phyloP scores from a whole-genome alignment of 2,329 filamentous ascomycete species.

The Knufia petricola region DNA sequence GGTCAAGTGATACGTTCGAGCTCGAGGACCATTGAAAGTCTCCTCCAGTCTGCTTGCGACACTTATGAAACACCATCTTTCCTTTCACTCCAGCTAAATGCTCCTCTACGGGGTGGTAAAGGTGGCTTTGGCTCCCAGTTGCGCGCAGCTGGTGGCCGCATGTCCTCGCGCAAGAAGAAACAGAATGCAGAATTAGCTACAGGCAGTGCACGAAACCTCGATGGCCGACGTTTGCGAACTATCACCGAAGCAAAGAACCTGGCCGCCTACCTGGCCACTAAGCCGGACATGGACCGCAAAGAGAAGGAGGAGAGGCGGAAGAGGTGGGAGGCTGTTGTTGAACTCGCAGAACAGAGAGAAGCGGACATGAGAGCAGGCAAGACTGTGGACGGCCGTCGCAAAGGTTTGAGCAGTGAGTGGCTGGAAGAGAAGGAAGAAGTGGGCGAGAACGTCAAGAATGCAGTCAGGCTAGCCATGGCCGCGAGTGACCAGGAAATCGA shows the following conservation, averaged over 20 bases:
- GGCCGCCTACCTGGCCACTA: conserved; percentile 88
- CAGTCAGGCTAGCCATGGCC: conserved; percentile 61
- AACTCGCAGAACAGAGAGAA: conserved; percentile 70
- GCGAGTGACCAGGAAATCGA: conserved; percentile 35
- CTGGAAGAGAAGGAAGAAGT: conserved; percentile 90
- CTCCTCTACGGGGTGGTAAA: conserved; percentile 81
- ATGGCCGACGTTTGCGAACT: conserved; percentile 79
- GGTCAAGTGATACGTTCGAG: conserved; percentile 58
- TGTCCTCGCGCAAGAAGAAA: conserved; percentile 85
- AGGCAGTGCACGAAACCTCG: conserved; percentile 83
- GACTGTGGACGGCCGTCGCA: conserved; percentile 44
- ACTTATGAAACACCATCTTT: conserved; percentile 35
- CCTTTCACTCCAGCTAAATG: conserved; percentile 69
- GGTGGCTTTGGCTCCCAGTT: conserved; percentile 96
- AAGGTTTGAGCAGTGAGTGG: conserved; percentile 69
- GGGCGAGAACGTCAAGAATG: conserved; percentile 70
- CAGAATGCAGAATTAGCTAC: conserved; percentile 49
- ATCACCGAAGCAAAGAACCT: conserved; percentile 92
- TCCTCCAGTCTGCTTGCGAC: neutral
- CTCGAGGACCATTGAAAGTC: conserved; percentile 49
- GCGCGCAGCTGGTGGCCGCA: conserved; percentile 90
- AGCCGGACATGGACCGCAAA: conserved; percentile 92
- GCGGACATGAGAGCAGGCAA: conserved; percentile 69
- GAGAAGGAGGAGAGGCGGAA: conserved; percentile 79
- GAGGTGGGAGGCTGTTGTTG: conserved; percentile 81